Base-by-base conservation (phyloP, 208 protist species). In the Cochliopodium minus region DNA sequence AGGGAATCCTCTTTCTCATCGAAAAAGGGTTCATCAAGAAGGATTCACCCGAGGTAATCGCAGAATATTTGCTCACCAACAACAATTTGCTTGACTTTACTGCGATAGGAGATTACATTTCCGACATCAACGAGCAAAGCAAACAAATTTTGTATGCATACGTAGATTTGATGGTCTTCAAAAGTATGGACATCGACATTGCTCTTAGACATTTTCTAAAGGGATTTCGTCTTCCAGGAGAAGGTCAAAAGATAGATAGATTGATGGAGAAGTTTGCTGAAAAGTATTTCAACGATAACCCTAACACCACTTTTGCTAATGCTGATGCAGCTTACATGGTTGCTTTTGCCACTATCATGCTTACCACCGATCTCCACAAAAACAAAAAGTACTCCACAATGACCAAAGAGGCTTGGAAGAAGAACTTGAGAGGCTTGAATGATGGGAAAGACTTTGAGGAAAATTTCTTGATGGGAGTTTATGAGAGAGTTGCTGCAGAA, bases 181-280 rank as follows among this genome's bases (percentile, higher is more conserved):
- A 9, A 17, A 47, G 39, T 40, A 42, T 52, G 20, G 32, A 23
- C 10, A 57, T 72, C 28, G 64, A 67, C 36, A 47, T 29, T 0
- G 72, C 70, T 30, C 40, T 85, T 4, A 67, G 78, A 26, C 30
- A 56, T 34, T 87, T 83, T 46, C 72, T 91, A 17, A 50, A 57
- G 4, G 52, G 56, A 17, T 91, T 93, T 65, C 76, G 75, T 26
- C 49, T 93, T 42, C 80, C 84, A 15, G 82, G 78, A 25, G 86
- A 92, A 60, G 72, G 74, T 5, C 86, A 92, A 65, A 78, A 90
- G 52, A 92, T 92, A 51, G 82, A 91, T 48, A 59, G 85, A 33
- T 67, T 90, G 23, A 79, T 91, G 63, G 81, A 90, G 61, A 83
- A 80, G 51, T 93, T 93, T 70, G 81, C 84, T 1, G 65, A 70